These are phyloP conservation scores for Trifolium dubium DNA, from an alignment of 306 rosid genomes.

Conservation along the genomic window DNA sequence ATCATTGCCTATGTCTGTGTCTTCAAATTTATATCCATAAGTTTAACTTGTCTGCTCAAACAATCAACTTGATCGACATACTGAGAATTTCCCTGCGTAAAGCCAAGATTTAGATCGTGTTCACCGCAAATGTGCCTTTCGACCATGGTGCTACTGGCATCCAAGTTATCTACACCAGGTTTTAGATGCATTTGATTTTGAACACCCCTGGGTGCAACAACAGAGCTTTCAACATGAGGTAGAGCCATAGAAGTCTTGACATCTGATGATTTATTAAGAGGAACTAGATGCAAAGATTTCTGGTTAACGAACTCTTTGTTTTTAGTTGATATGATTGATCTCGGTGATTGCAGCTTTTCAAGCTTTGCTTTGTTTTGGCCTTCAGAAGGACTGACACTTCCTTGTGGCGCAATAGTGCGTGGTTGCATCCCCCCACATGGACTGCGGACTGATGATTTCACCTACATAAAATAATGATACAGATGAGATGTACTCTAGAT, in stretches of 20 bases:
- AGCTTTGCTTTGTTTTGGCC: constrained; percentile 55
- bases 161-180: constrained; percentile 40
- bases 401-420: constrained; percentile 47
- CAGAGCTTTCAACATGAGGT: constrained; percentile 43
- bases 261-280: constrained; percentile 48
- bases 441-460: constrained; percentile 57
- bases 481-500: not conserved
- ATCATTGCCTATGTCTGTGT: constrained; percentile 28
- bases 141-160: constrained; percentile 30
- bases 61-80: constrained; percentile 52
- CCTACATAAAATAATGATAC: constrained; percentile 51
- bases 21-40: constrained; percentile 49
- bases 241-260: constrained; percentile 39
- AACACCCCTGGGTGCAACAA: constrained; percentile 32
- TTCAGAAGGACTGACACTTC: constrained; percentile 48
- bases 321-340: constrained; percentile 41
- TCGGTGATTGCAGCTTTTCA: constrained; percentile 60
- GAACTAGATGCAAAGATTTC: constrained; percentile 41
- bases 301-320: constrained; percentile 44
- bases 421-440: constrained; percentile 60
- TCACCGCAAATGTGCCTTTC: constrained; percentile 31
- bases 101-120: constrained; percentile 30
- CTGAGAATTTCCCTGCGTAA: constrained; percentile 32
- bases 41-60: constrained; percentile 57
- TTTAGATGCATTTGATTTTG: constrained; percentile 21